Base-by-base conservation (phyloP, 2,329 filamentous ascomycete species). In the Epicoccum nigrum region DNA sequence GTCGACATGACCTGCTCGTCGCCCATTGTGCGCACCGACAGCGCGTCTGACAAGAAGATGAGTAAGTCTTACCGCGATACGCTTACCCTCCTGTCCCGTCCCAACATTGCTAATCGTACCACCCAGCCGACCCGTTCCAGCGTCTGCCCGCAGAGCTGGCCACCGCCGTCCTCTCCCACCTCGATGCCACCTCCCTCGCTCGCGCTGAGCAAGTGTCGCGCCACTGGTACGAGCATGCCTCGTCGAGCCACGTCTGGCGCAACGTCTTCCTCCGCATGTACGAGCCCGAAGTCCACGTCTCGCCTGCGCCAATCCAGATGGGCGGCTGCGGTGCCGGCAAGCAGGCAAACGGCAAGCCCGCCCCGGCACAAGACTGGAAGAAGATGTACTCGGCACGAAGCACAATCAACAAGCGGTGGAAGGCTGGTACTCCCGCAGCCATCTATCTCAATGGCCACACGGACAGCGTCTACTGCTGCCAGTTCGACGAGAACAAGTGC, bases 401-500 rank as follows among this genome's bases (percentile, higher is more conserved):
- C 54, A 83, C 88, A 56, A 81, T 99, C 55, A 87, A 91, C 62
- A 79, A 81, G 59, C 85, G 89, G 56, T 99, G 94, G 94, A 86
- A 84, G 63, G 79, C 86, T 42, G 88, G 89, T 48, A 86, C 87
- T 59, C 90, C 92, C 7, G 87, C 85, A 37, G 87, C 91, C 0
- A 86, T 96, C 48, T 97, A 97, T 72, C 82, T 99, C 17, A 91
- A 94, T 64, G 94, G 94, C 2, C 94, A 99, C 71, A 86, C 87
- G 20, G 94, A 99, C 72, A 97, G 92, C 60, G 95, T 99, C 50
- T 99, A 99, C 76, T 99, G 94, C 74, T 84, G 96, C 49, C 94
- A 99, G 70, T 99, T 97, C 71, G 94, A 99, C 72, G 93, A 97
- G 87, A 82, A 89, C 69, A 99, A 97, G 75, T 96, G 97, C 68